These are phyloP conservation scores for Oenanthe javanica DNA, from an alignment of 140 eudicot genomes.

Conservation along the genomic window DNA sequence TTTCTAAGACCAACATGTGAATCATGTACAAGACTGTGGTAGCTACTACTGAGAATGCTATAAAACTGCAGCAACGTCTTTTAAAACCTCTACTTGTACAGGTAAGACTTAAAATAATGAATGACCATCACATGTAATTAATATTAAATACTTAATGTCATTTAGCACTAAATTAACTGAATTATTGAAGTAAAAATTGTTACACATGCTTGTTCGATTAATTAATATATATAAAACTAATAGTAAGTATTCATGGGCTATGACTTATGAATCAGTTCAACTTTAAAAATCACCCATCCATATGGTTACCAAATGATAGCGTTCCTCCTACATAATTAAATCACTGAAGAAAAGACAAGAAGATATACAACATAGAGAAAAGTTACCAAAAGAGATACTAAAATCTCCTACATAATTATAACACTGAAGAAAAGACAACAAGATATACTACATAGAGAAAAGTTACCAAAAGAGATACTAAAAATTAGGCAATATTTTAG, in stretches of 20 bases:
- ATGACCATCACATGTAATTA: neutral
- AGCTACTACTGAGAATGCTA: neutral
- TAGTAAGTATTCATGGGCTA: neutral
- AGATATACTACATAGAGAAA: neutral
- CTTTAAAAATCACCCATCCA: neutral
- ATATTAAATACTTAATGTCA: neutral
- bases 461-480: neutral
- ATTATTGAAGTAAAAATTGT: neutral
- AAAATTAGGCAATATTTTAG: neutral
- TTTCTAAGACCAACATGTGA: neutral
- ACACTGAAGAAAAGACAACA: neutral
- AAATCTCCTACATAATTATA: neutral
- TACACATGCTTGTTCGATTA: neutral
- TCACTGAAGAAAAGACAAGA: neutral
- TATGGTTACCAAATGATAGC: neutral
- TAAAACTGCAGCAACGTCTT: neutral
- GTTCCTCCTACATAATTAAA: neutral
- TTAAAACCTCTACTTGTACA: neutral
- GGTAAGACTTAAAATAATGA: no score
- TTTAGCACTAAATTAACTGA: neutral
- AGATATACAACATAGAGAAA: neutral
- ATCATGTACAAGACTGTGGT: neutral
- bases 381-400: neutral
- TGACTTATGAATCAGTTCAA: neutral
- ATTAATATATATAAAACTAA: neutral